Evolutionary conservation across 2,329 filamentous ascomycete genomes (phyloP).

Genomic region (Aureobasidium sp.): DNA sequence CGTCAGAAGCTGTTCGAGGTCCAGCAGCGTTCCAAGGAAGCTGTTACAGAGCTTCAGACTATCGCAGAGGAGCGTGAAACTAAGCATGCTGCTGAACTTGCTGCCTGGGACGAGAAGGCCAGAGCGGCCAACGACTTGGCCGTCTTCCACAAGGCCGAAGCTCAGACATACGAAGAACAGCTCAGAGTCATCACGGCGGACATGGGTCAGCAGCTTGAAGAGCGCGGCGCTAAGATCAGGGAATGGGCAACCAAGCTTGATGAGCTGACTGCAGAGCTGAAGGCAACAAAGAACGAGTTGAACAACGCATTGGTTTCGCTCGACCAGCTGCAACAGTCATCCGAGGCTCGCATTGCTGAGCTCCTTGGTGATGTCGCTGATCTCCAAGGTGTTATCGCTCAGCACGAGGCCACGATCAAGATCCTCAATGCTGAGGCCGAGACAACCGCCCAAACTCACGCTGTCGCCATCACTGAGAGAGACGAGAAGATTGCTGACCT

Average conservation of each 20-base stretch:
- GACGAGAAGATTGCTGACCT: conserved; percentile 29
- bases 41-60: conserved; percentile 34
- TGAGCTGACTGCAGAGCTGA: conserved; percentile 21
- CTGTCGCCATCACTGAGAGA: conserved; percentile 28
- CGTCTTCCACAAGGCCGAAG: conserved; percentile 29
- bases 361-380: conserved; percentile 23
- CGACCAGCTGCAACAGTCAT: conserved; percentile 22
- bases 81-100: conserved; percentile 30
- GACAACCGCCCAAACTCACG: conserved; percentile 23
- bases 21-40: conserved; percentile 36
- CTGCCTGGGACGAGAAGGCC: conserved; percentile 33
- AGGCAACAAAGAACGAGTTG: conserved; percentile 17
- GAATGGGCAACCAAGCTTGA: conserved; percentile 19
- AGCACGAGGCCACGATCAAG: conserved; percentile 23
- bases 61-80: conserved; percentile 34
- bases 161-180: conserved; percentile 31
- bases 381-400: conserved; percentile 22
- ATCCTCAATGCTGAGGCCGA: conserved; percentile 23
- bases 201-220: conserved; percentile 21
- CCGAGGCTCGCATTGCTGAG: conserved; percentile 22
- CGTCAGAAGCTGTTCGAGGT: conserved; percentile 42
- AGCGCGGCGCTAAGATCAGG: conserved; percentile 27
- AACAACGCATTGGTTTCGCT: conserved; percentile 24
- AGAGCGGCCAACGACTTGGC: conserved; percentile 34
- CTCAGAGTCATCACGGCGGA: conserved; percentile 28